phyloP scores from a whole-genome alignment of 2,329 filamentous ascomycete species.

The Metarhizium album region DNA sequence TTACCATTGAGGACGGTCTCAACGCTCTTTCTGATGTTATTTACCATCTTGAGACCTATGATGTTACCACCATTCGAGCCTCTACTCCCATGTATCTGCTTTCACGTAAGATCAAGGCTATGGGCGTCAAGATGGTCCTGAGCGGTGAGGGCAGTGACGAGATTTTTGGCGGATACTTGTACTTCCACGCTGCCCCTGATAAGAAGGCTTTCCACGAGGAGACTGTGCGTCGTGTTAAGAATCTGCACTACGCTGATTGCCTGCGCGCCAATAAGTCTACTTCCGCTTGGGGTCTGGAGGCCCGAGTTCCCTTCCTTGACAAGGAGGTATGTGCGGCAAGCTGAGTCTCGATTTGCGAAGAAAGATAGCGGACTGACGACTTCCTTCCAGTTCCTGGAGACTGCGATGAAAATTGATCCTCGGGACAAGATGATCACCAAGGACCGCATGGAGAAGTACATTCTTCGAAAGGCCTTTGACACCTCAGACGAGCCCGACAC shows the following conservation, averaged over 20 bases:
- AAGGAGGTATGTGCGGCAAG: conserved; percentile 51
- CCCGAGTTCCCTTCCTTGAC: conserved; percentile 94
- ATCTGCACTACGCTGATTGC: conserved; percentile 93
- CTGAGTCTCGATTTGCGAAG: no score
- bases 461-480: conserved; percentile 95
- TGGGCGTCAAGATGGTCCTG: conserved; percentile 99
- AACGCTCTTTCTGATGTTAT: conserved; percentile 97
- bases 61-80: conserved; percentile 95
- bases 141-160: conserved; percentile 95
- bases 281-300: conserved; percentile 94
- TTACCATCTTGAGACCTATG: conserved; percentile 94
- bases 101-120: conserved; percentile 97
- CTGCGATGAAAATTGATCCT: conserved; percentile 88
- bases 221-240: conserved; percentile 88
- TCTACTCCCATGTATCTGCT: conserved; percentile 98
- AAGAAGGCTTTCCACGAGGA: conserved; percentile 92
- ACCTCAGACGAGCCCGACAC: conserved; percentile 73
- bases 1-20: conserved; percentile 93
- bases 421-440: conserved; percentile 91
- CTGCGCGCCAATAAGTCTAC: conserved; percentile 98
- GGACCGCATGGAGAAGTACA: conserved; percentile 91
- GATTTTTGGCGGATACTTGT: conserved; percentile 96
- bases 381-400: conserved; percentile 64
- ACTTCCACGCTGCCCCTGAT: conserved; percentile 92
- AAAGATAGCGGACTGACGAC: conserved; percentile 4